Percentiles rank a stretch among this genome's conserved stretches.
Conservation (phyloP, 352 stramenopile genomes). For the Pythium rhizo-oryzae region DNA sequence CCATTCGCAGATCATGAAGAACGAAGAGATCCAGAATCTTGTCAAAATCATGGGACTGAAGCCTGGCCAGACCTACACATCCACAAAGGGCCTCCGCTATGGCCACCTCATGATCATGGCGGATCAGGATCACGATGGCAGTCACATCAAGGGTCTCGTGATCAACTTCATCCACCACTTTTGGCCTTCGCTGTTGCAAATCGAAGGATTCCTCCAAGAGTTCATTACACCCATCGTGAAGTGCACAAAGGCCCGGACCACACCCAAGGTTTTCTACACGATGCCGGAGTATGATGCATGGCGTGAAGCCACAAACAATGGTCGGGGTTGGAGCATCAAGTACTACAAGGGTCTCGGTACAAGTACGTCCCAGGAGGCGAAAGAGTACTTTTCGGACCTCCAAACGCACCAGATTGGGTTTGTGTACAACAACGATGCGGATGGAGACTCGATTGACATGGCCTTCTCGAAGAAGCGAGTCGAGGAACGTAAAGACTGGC, state of each 20-base stretch:
- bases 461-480: slow-evolving; percentile 97
- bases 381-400: slow-evolving; percentile 98
- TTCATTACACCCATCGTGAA: slow-evolving; percentile 99
- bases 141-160: slow-evolving; percentile 98
- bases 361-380: slow-evolving; percentile 95
- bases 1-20: slow-evolving; percentile 96
- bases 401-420: slow-evolving; percentile 95
- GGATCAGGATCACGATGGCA: slow-evolving; percentile 99
- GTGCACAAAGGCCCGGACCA: slow-evolving; percentile 88
- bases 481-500: slow-evolving; percentile 96
- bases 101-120: slow-evolving; percentile 99
- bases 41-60: slow-evolving; percentile 98
- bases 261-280: slow-evolving; percentile 94
- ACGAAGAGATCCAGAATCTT: slow-evolving; percentile 97
- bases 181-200: slow-evolving; percentile 95
- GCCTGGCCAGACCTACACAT: slow-evolving; percentile 94
- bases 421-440: slow-evolving; percentile 88
- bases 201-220: slow-evolving; percentile 91
- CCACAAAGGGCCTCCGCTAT: slow-evolving; percentile 91
- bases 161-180: slow-evolving; percentile 99
- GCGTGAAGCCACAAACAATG: slow-evolving; percentile 86
- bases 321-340: slow-evolving; percentile 96
- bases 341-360: slow-evolving; percentile 99
- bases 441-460: slow-evolving; percentile 95
- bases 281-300: slow-evolving; percentile 97